Percentiles rank a stretch among this genome's conserved stretches.
phyloP scores from a whole-genome alignment of 352 stramenopile genomes.

The Paralagenidium karlingii region DNA sequence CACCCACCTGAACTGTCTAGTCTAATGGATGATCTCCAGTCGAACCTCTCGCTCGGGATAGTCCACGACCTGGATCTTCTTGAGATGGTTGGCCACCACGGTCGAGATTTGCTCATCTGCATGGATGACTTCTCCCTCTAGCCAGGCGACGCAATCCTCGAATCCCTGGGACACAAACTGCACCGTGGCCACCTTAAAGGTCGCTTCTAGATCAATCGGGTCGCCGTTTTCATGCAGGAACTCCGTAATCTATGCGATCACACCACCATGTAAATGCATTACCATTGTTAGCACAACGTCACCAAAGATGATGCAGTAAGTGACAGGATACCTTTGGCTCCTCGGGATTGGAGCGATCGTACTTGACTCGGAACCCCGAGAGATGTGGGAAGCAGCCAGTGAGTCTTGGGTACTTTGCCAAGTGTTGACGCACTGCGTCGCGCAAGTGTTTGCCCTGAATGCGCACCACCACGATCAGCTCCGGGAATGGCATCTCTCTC shows the following conservation, averaged over 20 bases:
- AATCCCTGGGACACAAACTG: slow-evolving; percentile 69
- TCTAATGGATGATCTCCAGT: slow-evolving; percentile 53
- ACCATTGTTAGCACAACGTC: no score
- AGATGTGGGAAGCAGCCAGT: slow-evolving; percentile 74
- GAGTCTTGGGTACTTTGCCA: slow-evolving; percentile 59
- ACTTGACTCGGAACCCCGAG: slow-evolving; percentile 36
- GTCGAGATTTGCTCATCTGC: slow-evolving; percentile 31
- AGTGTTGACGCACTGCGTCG: slow-evolving; percentile 62
- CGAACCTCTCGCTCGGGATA: slow-evolving; percentile 43
- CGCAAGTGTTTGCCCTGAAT: slow-evolving; percentile 50
- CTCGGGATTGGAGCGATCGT: slow-evolving; percentile 1
- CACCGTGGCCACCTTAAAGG: slow-evolving; percentile 63
- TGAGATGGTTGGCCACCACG: slow-evolving; percentile 36
- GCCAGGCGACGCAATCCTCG: slow-evolving; percentile 70
- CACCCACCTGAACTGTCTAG: no score
- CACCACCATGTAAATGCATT: no score
- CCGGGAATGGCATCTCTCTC: slow-evolving; percentile 81
- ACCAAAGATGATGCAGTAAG: no score
- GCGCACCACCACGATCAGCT: slow-evolving; percentile 42
- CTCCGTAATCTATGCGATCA: no score
- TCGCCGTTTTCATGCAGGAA: no score
- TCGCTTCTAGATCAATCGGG: slow-evolving; percentile 30
- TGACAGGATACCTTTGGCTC: slow-evolving; percentile 14
- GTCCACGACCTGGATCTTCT: slow-evolving; percentile 53
- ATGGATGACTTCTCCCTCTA: slow-evolving; percentile 34